Evolutionary conservation across 176 grass and related monocot genomes (phyloP).

Genomic region (Tillandsia leiboldiana): DNA sequence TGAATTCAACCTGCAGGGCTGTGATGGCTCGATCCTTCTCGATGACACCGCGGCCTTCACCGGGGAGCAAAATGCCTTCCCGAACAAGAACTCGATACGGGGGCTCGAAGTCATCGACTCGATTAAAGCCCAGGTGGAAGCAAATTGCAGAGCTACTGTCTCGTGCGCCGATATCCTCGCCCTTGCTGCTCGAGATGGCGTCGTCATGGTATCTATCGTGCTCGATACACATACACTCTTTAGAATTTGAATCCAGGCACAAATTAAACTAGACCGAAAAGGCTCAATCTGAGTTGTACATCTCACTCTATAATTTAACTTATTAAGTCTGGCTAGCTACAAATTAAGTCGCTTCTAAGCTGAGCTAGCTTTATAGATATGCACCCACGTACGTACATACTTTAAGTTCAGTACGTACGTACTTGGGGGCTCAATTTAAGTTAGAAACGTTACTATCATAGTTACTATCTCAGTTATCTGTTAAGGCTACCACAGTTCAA

Average conservation of each 20-base stretch:
- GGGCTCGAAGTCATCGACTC: slow-evolving; percentile 14
- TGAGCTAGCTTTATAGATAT: too few species aligned
- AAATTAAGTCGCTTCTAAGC: too few species aligned
- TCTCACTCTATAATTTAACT: too few species aligned
- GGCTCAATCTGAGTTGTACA: not conserved
- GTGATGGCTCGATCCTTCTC: slow-evolving; percentile 26
- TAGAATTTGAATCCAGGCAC: not conserved
- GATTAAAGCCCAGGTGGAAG: slow-evolving; percentile 27
- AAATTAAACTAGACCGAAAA: not conserved
- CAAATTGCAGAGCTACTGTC: slow-evolving; percentile 14
- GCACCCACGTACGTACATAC: too few species aligned
- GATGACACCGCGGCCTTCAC: slow-evolving; percentile 19
- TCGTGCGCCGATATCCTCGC: slow-evolving; percentile 66
- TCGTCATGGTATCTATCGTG: slow-evolving; percentile 22
- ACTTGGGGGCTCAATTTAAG: too few species aligned
- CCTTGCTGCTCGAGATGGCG: slow-evolving; percentile 47
- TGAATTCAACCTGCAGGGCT: slow-evolving; percentile 10
- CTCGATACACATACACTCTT: not conserved
- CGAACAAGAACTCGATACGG: slow-evolving; percentile 27
- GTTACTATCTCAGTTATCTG: too few species aligned
- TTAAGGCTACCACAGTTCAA: too few species aligned
- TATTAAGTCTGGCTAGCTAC: too few species aligned
- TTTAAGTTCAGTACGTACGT: too few species aligned
- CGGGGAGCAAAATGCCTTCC: slow-evolving; percentile 24
- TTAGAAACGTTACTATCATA: too few species aligned